Conservation (phyloP, 2,329 filamentous ascomycete species). For the Trematosphaeria pertusa region DNA sequence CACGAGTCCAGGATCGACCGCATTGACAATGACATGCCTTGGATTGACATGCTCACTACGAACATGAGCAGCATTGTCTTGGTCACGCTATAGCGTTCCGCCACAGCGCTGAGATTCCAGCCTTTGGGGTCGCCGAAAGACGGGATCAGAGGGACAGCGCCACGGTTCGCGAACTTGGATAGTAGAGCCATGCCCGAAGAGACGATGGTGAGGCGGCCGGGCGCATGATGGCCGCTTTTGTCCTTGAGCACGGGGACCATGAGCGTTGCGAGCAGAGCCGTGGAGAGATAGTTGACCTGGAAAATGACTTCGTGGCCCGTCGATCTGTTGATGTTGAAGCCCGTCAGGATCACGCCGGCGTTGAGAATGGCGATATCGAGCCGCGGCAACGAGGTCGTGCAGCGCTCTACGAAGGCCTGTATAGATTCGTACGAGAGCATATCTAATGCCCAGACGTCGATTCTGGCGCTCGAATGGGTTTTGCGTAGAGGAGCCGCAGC, state of each 20-base stretch:
- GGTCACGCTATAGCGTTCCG: conserved; percentile 22
- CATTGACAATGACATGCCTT: conserved; percentile 49
- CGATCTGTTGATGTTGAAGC: conserved; percentile 26
- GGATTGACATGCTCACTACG: conserved; percentile 19
- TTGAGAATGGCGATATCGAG: conserved; percentile 44
- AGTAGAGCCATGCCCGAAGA: conserved; percentile 7
- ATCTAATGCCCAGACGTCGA: conserved; percentile 39
- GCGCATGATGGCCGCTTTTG: conserved; percentile 2
- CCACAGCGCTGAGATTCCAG: conserved; percentile 6
- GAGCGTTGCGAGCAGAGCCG: conserved; percentile 58
- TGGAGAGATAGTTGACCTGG: conserved; percentile 64
- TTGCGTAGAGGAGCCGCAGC: conserved; percentile 26
- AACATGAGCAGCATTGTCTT: conserved; percentile 30
- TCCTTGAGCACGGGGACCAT: conserved; percentile 46
- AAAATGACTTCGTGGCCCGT: conserved; percentile 49
- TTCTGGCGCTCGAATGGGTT: conserved; percentile 11
- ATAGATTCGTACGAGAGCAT: conserved; percentile 32
- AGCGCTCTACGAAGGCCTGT: conserved; percentile 23
- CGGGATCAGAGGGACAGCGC: conserved; percentile 16
- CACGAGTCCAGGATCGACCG: conserved; percentile 56
- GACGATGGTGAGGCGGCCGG: conserved; percentile 24
- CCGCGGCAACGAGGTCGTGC: conserved; percentile 11
- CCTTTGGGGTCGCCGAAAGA: conserved; percentile 21
- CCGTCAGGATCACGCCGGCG: conserved; percentile 32
- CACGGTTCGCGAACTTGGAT: conserved; percentile 12